phyloP scores from a whole-genome alignment of 345 rosid species.

The Pelargonium nanum region DNA sequence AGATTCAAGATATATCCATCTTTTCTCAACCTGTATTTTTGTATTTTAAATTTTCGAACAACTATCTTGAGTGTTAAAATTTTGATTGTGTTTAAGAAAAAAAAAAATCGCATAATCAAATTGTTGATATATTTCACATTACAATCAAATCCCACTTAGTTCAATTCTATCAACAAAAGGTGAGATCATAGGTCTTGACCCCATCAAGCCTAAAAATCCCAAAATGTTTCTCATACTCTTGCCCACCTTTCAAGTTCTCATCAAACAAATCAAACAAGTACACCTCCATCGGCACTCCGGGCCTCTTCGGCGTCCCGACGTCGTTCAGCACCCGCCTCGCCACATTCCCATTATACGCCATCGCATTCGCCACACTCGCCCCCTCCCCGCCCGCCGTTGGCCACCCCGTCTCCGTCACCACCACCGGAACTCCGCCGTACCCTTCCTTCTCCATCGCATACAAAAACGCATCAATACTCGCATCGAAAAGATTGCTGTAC shows the following conservation, averaged over 20 bases:
- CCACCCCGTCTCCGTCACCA: conserved; percentile 33
- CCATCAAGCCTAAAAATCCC: conserved; percentile 28
- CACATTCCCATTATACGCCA: conserved; percentile 22
- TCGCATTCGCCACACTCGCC: conserved; percentile 11
- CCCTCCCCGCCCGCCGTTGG: conserved; percentile 25
- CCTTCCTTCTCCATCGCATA: conserved; percentile 21
- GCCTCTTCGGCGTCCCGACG: conserved; percentile 27
- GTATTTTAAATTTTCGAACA: no score
- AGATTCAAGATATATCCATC: no score
- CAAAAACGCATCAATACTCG: conserved; percentile 21
- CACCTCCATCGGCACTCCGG: conserved; percentile 14
- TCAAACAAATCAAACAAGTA: conserved; percentile 24
- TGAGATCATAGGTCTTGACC: conserved; percentile 18
- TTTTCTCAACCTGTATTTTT: no score
- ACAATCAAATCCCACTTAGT: no score
- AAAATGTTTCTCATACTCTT: conserved; percentile 23
- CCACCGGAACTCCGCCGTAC: conserved; percentile 14
- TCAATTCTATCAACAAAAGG: conserved; percentile 10
- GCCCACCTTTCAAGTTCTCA: conserved; percentile 20
- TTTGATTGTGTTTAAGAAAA: no score
- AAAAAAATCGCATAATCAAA: no score
- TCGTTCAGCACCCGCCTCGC: conserved; percentile 8
- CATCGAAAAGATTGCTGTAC: conserved; percentile 20
- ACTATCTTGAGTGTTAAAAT: no score
- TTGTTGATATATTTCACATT: no score